Evolutionary conservation across 75 land plant genomes (phyloP).

Genomic region (Sequoiadendron giganteum): DNA sequence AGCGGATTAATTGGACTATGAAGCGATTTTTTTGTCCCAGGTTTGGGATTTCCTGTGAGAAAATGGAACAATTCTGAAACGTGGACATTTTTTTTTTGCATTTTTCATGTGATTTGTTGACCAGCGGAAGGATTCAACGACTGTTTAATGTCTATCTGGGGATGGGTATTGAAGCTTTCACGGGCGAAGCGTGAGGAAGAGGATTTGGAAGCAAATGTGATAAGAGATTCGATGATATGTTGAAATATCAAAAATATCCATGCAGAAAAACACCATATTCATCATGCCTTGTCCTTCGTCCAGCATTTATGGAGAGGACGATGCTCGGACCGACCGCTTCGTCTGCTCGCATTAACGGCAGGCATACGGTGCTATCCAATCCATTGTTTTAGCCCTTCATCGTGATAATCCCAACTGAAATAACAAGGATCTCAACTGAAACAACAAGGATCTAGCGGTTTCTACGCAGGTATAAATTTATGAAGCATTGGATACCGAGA

Average conservation of each 20-base stretch:
- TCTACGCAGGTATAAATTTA: neutral
- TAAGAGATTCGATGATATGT: neutral
- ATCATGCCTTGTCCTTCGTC: neutral
- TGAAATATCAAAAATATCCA: neutral
- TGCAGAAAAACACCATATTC: neutral
- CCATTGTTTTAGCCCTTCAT: neutral
- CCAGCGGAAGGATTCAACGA: neutral
- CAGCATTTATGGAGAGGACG: neutral
- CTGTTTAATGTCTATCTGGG: neutral
- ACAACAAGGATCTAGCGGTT: neutral
- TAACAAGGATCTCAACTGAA: neutral
- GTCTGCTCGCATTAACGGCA: neutral
- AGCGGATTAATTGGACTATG: neutral
- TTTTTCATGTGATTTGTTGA: constrained; percentile 1
- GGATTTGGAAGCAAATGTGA: neutral
- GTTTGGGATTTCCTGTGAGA: neutral
- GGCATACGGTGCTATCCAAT: neutral
- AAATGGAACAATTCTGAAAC: neutral
- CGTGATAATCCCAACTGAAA: neutral
- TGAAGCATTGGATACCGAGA: neutral
- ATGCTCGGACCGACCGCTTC: neutral
- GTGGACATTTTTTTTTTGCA: neutral
- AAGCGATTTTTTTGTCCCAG: neutral
- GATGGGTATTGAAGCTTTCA: neutral
- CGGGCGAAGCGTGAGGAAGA: constrained; percentile 5